Base-by-base conservation (phyloP, 768 basidiomycete species). In the Pulveroboletus sp. region DNA sequence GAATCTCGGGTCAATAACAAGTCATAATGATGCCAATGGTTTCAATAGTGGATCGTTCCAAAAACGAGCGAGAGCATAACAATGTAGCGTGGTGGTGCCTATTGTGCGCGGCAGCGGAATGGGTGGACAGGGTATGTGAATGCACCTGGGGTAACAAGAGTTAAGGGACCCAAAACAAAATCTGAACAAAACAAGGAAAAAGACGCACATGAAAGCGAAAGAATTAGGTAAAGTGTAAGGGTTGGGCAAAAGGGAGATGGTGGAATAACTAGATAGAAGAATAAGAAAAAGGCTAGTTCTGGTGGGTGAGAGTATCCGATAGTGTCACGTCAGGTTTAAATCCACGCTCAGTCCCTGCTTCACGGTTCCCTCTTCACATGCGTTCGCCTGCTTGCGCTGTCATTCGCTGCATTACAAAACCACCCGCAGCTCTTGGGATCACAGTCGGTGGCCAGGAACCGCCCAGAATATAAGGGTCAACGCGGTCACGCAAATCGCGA, bases 381-480 rank as follows among this genome's bases (percentile, higher is more conserved):
- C 43, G 33, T 47, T 47, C 39, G 19, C 44, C 40, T 56, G 51
- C 48, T 40, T 43, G 43, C 24, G 25, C 34, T 25, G 31, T 31
- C 36, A 23, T 35, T 38, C 23, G 40, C 41, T 40, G 51, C 43
- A 27, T 50, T 52, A 51, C 46, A 5, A 51, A 34, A 35, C 40
- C 34, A 31, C 39, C 33, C 10, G 23, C 24, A n/a, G 29, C 19
- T 42, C 33, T 36, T 14, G 33, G 31, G 17, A 44, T 65, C 53
- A 97, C 60, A 97, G 79, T 52, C 93, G 76, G 68, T 97, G 87
- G 0, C 95, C 95, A 8, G 95, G 95, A 32, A 99, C 93, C 35
- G 90, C 90, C 84, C 90, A 94, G 75, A 98, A 99, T 47, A 98
- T 72, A 63, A 98, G 77, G 5, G 94, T 93, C 63, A 95, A 72